Evolutionary conservation across 2,329 filamentous ascomycete genomes (phyloP), one percentile per base, ranked within the genome.

Genomic region (Colletotrichum orbiculare): DNA sequence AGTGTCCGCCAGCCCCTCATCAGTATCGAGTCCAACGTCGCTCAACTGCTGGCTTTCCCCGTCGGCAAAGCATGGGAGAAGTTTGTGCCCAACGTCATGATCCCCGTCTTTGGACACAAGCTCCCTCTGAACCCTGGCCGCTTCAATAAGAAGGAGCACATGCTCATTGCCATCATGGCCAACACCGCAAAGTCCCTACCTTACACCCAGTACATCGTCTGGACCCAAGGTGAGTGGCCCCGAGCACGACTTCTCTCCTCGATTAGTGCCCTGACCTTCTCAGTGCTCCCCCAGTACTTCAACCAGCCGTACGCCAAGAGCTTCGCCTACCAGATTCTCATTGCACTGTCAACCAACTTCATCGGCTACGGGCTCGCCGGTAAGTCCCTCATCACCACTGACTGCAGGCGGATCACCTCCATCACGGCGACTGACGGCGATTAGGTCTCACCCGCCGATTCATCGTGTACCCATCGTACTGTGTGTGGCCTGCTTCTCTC

Each of bases 141-240:
- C 2, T 88, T 88, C 71, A 84, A 82, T 58, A 83, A 82, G 70
- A 89, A 89, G 74, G 86, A 89, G 73, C 86, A 89, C 71, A 81
- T 85, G 78, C 74, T 87, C 54, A 84, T 87, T 65, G 81, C 82
- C 37, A 85, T 87, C 73, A 87, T 87, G 84, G 86, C 89, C 59
- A 89, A 90, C 72, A 66, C 64, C 11, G 81, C 82, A 11, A 80
- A 76, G 69, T 77, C 76, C 33, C 71, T 77, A 12, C 83, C 83
- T 0, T 85, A 85, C 69, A 84, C 83, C 1, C 60, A 81, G 70
- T 80, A 81, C 66, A 81, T 85, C 52, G 77, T 84, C 50, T 84
- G 81, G 81, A 80, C 79, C 2, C 83, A 85, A 60, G 43, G 43
- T 46, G 25, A n/a, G 43, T n/a, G 8, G 17, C 80, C 77, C 58